phyloP scores from a whole-genome alignment of 441 rosid genomes.

The Rhodomyrtus psidioides region DNA sequence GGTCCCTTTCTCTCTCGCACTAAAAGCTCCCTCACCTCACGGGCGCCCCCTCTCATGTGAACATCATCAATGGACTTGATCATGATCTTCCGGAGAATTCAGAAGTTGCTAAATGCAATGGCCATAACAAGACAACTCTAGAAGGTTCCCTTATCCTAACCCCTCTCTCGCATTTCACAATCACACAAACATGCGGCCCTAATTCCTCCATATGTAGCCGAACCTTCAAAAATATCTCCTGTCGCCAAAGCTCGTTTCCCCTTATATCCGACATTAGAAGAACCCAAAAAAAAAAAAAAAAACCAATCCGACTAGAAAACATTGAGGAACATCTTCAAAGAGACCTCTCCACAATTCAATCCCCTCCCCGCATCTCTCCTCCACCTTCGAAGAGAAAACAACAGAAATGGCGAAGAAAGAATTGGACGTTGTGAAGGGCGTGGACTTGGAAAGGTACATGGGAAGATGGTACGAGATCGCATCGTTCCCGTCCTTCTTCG shows the following conservation, averaged over 20 bases:
- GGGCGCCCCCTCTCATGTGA: neutral
- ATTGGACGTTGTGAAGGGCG: constrained; percentile 68
- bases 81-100: neutral
- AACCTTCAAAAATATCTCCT: neutral
- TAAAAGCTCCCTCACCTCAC: neutral
- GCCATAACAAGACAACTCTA: neutral
- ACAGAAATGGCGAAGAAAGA: constrained; percentile 31
- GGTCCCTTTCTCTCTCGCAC: neutral
- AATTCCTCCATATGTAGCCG: neutral
- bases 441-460: constrained; percentile 70
- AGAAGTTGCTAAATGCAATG: rapidly evolving
- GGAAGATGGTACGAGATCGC: constrained; percentile 98
- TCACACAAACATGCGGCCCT: neutral
- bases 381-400: neutral
- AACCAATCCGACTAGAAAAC: neutral
- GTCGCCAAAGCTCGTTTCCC: neutral
- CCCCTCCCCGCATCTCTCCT: neutral
- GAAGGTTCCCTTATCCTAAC: neutral
- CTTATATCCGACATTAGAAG: neutral
- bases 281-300: too few species aligned
- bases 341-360: neutral
- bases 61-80: neutral
- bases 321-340: neutral
- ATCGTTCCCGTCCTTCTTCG: constrained; percentile 63
- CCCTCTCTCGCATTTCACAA: neutral